These are phyloP conservation scores for Carex kokanica DNA, from an alignment of 176 grass and related monocot species.

Conservation along the genomic window DNA sequence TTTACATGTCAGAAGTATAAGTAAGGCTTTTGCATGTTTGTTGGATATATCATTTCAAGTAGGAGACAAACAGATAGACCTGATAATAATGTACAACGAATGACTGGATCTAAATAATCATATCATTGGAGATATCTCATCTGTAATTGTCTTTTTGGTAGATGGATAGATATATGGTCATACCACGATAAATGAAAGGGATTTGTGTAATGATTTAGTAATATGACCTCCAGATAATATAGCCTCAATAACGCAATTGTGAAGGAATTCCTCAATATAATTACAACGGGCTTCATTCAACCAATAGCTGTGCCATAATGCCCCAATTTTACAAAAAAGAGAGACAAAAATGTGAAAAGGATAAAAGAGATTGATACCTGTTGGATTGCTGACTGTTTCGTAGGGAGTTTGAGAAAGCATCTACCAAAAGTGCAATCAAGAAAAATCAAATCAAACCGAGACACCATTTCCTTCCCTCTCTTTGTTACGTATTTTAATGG, in stretches of 20 bases:
- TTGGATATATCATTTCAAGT: not conserved
- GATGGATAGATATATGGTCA: not conserved
- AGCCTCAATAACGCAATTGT: not conserved
- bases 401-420: constrained; percentile 76
- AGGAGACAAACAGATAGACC: not conserved
- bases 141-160: not conserved
- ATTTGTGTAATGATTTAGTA: not conserved
- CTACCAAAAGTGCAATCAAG: constrained; percentile 83
- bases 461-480: constrained; percentile 55
- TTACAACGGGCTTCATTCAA: not conserved
- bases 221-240: not conserved
- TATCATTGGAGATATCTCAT: not conserved
- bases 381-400: constrained; percentile 64
- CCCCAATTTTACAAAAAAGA: not conserved
- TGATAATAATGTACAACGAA: not conserved
- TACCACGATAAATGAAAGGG: not conserved
- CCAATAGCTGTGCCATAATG: not conserved
- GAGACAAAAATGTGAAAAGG: not conserved
- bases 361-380: constrained; percentile 64
- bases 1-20: not conserved
- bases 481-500: constrained; percentile 74
- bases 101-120: not conserved
- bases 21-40: not conserved
- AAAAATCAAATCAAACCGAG: constrained; percentile 59
- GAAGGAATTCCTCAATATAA: not conserved